Evolutionary conservation across 805 yeast genomes (phyloP), one percentile per base, ranked within the genome.

Genomic region (Candida bentonensis): DNA sequence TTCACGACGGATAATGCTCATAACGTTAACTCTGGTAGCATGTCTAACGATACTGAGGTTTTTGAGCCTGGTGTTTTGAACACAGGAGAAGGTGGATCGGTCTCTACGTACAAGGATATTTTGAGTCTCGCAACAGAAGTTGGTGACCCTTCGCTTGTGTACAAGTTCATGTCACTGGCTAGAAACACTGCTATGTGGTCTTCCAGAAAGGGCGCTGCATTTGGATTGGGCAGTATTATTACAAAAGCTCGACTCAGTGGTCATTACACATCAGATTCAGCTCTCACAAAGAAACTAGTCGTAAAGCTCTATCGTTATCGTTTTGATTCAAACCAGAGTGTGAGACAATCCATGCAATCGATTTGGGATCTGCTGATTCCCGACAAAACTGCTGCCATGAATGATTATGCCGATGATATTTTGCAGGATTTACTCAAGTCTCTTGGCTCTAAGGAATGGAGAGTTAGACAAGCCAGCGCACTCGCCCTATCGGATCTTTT

Each of bases 141-240:
- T 7, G 97, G 97, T 23, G 96, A 89, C 61, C 95, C 97, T 13
- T 75, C 92, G 51, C 71, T 89, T 51, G 96, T 89, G 3, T 89
- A 89, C 62, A 84, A 86, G 57, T 89, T 89, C 59, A 86, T 89
- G 96, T 78, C 95, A 0, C 64, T 89, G 46, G 94, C 96, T 0
- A 80, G 84, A 49, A 80, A 79, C 43, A 84, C 95, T 0, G 78
- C 92, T 0, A 62, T 88, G 20, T 89, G 98, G 98, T 75, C 94
- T 0, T 83, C 96, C 0, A 70, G 95, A 58, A 84, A 83, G 51
- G 98, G 97, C 43, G 78, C 87, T 54, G 97, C 97, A 0, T 89
- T 84, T 65, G 96, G 97, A 0, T 67, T 89, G 28, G 89, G 95
- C 7, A 78, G 85, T 0, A 79, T 89, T 40, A 64, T 89, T 58